These are phyloP conservation scores for Setaria italica DNA, from an alignment of 202 grass and related monocot species.

Conservation along the genomic window DNA sequence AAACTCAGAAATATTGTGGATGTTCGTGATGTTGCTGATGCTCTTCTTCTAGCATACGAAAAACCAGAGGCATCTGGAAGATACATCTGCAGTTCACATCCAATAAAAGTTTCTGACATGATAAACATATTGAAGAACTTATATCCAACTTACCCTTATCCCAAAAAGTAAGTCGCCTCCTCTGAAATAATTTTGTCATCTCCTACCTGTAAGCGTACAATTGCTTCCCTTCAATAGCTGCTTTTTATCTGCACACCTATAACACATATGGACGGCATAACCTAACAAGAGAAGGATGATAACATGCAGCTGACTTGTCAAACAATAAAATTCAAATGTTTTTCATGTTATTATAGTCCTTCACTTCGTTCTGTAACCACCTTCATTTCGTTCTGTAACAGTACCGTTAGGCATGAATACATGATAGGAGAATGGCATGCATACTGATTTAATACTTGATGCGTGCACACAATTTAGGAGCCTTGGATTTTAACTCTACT, in stretches of 20 bases:
- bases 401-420: not conserved
- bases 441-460: not conserved
- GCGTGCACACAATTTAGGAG: not conserved
- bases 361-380: not conserved
- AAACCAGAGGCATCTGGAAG: conserved; percentile 62
- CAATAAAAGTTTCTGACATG: conserved; percentile 56
- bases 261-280: not conserved
- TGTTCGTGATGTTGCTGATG: conserved; percentile 70
- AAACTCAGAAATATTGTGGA: conserved; percentile 57
- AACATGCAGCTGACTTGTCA: not conserved
- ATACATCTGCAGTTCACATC: conserved; percentile 54
- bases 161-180: conserved; percentile 60
- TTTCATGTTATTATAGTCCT: conserved; percentile 1
- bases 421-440: not conserved
- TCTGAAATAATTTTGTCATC: not conserved
- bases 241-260: not conserved
- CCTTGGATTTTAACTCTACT: not conserved
- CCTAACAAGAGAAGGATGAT: not conserved
- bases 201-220: not conserved
- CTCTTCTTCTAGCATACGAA: conserved; percentile 69
- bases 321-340: not conserved
- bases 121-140: conserved; percentile 58
- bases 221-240: not conserved
- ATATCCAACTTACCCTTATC: conserved; percentile 67
- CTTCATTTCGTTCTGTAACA: not conserved